phyloP scores from a whole-genome alignment of 495 filamentous ascomycete species.

The Neurospora tetrasperma region DNA sequence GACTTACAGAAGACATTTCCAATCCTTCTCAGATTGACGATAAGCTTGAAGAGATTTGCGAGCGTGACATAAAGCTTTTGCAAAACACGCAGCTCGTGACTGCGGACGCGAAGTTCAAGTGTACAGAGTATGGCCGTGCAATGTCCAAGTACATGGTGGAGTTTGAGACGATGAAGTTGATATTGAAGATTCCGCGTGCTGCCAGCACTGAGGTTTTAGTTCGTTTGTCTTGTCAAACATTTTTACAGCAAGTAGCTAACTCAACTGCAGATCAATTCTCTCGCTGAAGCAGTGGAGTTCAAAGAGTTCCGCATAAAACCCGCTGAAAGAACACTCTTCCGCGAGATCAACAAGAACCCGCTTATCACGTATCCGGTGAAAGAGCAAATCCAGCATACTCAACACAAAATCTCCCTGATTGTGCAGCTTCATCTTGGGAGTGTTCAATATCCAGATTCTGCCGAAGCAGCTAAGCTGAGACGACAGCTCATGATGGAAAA shows the following conservation, averaged over 20 bases:
- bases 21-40: slow-evolving; percentile 49
- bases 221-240: slow-evolving; percentile 18
- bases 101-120: slow-evolving; percentile 39
- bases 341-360: slow-evolving; percentile 66
- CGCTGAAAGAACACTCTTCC: slow-evolving; percentile 65
- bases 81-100: slow-evolving; percentile 51
- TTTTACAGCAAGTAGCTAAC: slow-evolving; percentile 22
- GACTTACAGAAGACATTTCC: slow-evolving; percentile 43
- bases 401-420: slow-evolving; percentile 82
- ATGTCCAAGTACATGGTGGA: slow-evolving; percentile 92
- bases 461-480: slow-evolving; percentile 50
- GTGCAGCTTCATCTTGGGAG: slow-evolving; percentile 72
- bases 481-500: slow-evolving; percentile 61
- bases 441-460: slow-evolving; percentile 57
- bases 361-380: slow-evolving; percentile 72
- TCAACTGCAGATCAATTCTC: slow-evolving; percentile 27
- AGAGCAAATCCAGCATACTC: slow-evolving; percentile 56
- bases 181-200: slow-evolving; percentile 52
- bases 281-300: slow-evolving; percentile 66
- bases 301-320: slow-evolving; percentile 58
- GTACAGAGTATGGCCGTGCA: slow-evolving; percentile 71
- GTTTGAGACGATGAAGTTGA: slow-evolving; percentile 78
- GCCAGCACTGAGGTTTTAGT: slow-evolving; percentile 63
- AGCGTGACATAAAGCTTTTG: slow-evolving; percentile 63
- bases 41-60: slow-evolving; percentile 68